A percentile compares a stretch with the other conserved stretches of the same genome.
These are phyloP conservation scores for Erythrophleum ivorense DNA, from an alignment of 331 rosid species.

Conservation along the genomic window DNA sequence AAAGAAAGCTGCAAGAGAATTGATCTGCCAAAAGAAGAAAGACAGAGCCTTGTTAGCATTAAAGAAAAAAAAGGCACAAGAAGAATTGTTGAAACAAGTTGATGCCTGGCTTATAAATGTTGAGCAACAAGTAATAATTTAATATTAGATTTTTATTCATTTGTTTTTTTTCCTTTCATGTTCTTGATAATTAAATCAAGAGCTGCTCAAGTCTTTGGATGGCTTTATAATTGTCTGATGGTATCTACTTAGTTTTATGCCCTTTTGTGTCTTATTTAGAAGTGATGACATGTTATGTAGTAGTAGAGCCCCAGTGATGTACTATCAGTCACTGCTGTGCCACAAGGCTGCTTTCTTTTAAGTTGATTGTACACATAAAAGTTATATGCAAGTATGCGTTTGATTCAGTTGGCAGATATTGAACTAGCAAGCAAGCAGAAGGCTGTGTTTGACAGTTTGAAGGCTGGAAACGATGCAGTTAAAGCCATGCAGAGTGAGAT, in stretches of 20 bases:
- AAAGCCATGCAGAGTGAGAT: conserved; percentile 93
- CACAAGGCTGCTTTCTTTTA: background rate
- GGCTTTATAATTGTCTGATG: conserved; percentile 6
- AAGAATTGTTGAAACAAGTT: conserved; percentile 75
- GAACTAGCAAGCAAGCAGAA: conserved; percentile 95
- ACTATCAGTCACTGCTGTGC: background rate
- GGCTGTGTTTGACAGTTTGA: conserved; percentile 93
- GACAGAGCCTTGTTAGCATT: conserved; percentile 71
- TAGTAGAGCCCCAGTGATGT: background rate
- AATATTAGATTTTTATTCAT: background rate
- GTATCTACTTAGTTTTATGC: background rate
- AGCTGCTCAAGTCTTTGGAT: background rate
- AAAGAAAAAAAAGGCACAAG: conserved; percentile 69
- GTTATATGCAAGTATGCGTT: conserved; percentile 10
- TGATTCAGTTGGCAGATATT: conserved; percentile 86
- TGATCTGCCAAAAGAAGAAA: conserved; percentile 71
- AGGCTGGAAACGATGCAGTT: conserved; percentile 83
- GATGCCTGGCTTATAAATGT: conserved; percentile 78
- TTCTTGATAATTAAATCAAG: conserved; percentile 1
- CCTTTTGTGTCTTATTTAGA: background rate
- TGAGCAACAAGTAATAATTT: conserved; percentile 62
- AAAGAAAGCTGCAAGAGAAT: conserved; percentile 73
- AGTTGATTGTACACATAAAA: conserved; percentile 13
- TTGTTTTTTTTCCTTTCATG: background rate
- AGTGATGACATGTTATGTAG: background rate